Evolutionary conservation across 2,329 filamentous ascomycete genomes (phyloP).

Genomic region (Talaromyces sp.): DNA sequence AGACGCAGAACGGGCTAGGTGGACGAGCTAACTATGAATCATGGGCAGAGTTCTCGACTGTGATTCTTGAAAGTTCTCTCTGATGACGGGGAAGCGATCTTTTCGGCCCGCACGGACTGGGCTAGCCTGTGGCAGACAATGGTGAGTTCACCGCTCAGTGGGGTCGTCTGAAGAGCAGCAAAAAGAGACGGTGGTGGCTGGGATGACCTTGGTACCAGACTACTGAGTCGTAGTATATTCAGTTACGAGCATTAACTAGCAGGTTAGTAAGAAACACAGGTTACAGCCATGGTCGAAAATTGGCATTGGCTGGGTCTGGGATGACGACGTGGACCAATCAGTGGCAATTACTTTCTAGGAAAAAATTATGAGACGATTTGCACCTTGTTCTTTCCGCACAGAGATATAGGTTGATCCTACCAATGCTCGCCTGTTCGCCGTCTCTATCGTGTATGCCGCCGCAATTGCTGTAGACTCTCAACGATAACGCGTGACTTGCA

Average conservation of each 20-base stretch:
- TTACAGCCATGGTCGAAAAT: background rate
- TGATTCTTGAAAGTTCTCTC: constrained; percentile 8
- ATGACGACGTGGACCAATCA: constrained; percentile 12
- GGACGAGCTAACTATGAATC: background rate
- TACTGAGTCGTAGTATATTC: background rate
- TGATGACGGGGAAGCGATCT: background rate
- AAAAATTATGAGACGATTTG: background rate
- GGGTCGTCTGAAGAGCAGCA: background rate
- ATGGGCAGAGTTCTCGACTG: constrained; percentile 21
- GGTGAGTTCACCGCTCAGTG: constrained; percentile 4
- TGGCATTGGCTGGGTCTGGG: background rate
- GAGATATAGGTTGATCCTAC: no score
- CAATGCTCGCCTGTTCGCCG: no score
- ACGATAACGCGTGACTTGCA: background rate
- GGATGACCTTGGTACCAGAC: background rate
- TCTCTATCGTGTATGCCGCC: no score
- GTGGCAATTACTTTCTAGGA: constrained; percentile 15
- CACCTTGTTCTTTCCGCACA: background rate
- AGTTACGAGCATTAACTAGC: background rate
- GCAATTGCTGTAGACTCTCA: no score
- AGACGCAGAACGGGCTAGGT: background rate
- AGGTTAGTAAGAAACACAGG: background rate
- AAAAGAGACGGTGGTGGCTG: background rate
- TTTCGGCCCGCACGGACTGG: constrained; percentile 8
- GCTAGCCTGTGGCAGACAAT: background rate